Conservation (phyloP, 2,329 filamentous ascomycete genomes). For the Verticillium klebahnii region DNA sequence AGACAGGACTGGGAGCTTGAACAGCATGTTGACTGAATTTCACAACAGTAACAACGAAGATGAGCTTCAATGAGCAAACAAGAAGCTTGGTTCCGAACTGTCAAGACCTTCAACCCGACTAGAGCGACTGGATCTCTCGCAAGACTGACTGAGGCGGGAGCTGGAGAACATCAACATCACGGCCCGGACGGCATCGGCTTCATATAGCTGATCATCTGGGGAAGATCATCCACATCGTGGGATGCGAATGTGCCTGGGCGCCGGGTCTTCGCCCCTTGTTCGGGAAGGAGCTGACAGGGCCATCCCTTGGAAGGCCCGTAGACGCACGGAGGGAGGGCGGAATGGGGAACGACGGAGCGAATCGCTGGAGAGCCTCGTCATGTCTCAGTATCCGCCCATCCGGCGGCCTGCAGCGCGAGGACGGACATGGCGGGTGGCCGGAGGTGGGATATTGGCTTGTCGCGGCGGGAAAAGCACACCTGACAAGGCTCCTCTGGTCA, state of each 20-base stretch:
- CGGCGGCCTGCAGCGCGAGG: neutral
- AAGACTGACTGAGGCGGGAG: neutral
- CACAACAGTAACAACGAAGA: neutral
- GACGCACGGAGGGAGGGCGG: neutral
- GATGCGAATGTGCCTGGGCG: neutral
- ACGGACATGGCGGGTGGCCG: neutral
- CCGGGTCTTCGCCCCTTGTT: neutral
- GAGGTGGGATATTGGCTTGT: neutral
- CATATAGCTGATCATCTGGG: neutral
- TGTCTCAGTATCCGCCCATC: constrained; percentile 1
- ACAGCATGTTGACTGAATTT: constrained; percentile 12
- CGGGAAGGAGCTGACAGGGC: neutral
- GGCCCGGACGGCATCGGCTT: neutral
- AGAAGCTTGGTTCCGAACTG: constrained; percentile 15
- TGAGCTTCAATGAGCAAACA: constrained; percentile 1
- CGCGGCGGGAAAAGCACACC: neutral
- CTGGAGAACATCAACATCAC: neutral
- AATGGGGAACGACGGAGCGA: neutral
- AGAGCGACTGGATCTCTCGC: neutral
- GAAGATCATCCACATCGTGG: neutral
- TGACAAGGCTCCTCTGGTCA: neutral
- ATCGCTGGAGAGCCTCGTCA: neutral
- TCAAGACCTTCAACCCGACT: neutral
- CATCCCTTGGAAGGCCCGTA: neutral
- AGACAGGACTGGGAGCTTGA: constrained; percentile 11